A percentile compares a stretch with the other conserved stretches of the same genome.
phyloP scores from a whole-genome alignment of 2,329 filamentous ascomycete species.

The Colletotrichum caudatum region DNA sequence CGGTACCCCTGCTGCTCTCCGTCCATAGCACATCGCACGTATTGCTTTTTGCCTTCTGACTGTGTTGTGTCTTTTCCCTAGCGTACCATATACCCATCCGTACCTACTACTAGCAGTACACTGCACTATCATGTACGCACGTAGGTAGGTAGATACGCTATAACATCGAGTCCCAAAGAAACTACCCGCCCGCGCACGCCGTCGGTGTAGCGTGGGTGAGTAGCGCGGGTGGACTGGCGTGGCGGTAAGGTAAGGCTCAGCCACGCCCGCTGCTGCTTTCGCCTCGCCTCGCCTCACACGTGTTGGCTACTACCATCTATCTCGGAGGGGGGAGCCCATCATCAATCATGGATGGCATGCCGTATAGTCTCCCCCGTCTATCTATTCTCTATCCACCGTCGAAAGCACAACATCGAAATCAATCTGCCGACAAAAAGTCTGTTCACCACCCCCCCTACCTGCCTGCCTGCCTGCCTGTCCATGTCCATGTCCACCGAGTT shows the following conservation, averaged over 20 bases:
- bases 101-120: no score
- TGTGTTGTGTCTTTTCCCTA: background rate
- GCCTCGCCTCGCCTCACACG: background rate
- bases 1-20: conserved; percentile 21
- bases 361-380: background rate
- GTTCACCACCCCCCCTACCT: background rate
- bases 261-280: conserved; percentile 7
- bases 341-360: conserved; percentile 10
- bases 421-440: conserved; percentile 22
- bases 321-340: background rate
- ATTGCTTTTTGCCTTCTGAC: conserved; percentile 35
- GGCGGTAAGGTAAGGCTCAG: conserved; percentile 25
- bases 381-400: background rate
- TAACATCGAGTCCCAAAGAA: conserved; percentile 25
- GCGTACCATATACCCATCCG: no score
- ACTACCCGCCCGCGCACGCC: conserved; percentile 13
- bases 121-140: background rate
- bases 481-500: background rate
- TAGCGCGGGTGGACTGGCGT: conserved; percentile 25
- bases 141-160: background rate
- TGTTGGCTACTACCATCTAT: background rate
- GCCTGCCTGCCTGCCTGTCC: background rate
- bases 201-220: conserved; percentile 23
- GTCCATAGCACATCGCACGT: conserved; percentile 6
- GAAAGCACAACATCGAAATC: conserved; percentile 21